A percentile compares a stretch with the other conserved stretches of the same genome.
phyloP scores from a whole-genome alignment of 1,139 yeast genomes.

The Lodderomyces oxycetoniae region DNA sequence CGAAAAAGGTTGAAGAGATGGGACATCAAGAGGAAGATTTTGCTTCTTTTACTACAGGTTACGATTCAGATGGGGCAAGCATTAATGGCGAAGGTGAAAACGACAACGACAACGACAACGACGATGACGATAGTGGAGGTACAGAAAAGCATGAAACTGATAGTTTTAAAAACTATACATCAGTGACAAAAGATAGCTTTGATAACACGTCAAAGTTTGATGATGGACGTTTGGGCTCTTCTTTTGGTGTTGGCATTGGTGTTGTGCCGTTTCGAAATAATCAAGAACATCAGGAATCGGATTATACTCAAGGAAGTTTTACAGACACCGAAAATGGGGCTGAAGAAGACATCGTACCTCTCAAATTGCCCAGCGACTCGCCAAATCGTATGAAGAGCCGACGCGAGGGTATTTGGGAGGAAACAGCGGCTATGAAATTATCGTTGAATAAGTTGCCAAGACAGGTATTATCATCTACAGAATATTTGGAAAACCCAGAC shows the following conservation, averaged over 20 bases:
- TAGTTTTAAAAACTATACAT: not conserved
- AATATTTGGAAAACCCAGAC: too few species aligned
- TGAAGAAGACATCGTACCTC: too few species aligned
- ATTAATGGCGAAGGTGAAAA: not conserved
- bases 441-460: too few species aligned
- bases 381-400: too few species aligned
- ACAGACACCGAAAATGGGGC: slow-evolving; percentile 24
- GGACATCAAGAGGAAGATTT: slow-evolving; percentile 13
- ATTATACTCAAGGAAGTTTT: slow-evolving; percentile 14
- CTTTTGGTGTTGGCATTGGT: too few species aligned
- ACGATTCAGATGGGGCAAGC: slow-evolving; percentile 20
- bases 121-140: not conserved
- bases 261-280: too few species aligned
- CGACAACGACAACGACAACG: not conserved
- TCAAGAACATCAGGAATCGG: not conserved
- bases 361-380: too few species aligned
- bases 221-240: too few species aligned
- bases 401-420: too few species aligned
- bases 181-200: slow-evolving; percentile 1
- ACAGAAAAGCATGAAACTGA: not conserved
- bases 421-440: too few species aligned
- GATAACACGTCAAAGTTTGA: not conserved
- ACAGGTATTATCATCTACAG: too few species aligned
- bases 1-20: slow-evolving; percentile 18
- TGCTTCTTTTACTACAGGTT: slow-evolving; percentile 36